Conservation (phyloP, 106 monocot genomes). For the Acorus calamus region DNA sequence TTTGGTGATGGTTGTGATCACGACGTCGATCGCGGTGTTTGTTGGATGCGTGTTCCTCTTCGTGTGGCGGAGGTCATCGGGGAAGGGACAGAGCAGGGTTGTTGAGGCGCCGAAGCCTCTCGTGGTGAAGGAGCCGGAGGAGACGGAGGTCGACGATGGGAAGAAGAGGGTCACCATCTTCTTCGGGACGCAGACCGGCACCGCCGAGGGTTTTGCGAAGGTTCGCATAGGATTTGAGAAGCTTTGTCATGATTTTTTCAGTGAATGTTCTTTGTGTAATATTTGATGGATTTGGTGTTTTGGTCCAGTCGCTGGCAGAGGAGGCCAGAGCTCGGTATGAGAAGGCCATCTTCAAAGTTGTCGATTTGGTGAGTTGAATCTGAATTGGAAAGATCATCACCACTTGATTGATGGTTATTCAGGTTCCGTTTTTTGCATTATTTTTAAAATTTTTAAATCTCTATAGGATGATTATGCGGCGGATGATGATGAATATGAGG, state of each 20-base stretch:
- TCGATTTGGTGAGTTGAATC: constrained; percentile 19
- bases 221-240: not conserved
- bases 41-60: constrained; percentile 12
- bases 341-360: constrained; percentile 20
- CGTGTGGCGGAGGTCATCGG: constrained; percentile 15
- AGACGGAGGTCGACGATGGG: constrained; percentile 15
- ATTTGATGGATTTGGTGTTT: not conserved
- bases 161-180: constrained; percentile 24
- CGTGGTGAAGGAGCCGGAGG: constrained; percentile 6
- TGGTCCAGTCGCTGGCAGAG: constrained; percentile 22
- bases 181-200: constrained; percentile 31
- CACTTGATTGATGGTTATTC: no score
- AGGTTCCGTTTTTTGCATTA: no score
- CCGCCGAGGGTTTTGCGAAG: constrained; percentile 28
- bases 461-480: constrained; percentile 22
- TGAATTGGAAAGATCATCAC: no score
- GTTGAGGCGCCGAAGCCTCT: constrained; percentile 6
- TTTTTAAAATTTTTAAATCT: no score
- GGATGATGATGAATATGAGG: constrained; percentile 24
- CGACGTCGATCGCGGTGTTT: constrained; percentile 16
- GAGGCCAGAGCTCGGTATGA: constrained; percentile 40
- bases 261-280: no score
- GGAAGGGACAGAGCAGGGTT: not conserved
- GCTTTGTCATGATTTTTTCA: no score
- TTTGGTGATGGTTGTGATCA: constrained; percentile 3